Conservation (phyloP, 768 basidiomycete species). For the Hypsizygus marmoreus region DNA sequence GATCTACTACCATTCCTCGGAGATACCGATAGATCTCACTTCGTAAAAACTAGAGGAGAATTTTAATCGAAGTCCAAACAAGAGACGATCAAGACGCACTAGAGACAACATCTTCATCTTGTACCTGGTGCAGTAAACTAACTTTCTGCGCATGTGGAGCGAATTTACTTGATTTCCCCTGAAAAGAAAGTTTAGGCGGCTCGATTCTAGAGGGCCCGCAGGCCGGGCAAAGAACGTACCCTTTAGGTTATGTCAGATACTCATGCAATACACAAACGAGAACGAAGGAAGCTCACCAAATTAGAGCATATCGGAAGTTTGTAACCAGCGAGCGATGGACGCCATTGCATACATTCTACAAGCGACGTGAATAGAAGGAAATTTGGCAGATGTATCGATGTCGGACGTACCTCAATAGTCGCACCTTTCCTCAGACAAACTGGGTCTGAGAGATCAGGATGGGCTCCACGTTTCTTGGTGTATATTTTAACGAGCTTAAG, state of each 20-base stretch:
- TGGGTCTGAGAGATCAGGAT: conserved; percentile 90
- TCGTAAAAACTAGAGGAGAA: conserved; percentile 29
- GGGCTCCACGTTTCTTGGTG: conserved; percentile 95
- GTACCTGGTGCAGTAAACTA: conserved; percentile 78
- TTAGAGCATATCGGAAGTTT: conserved; percentile 93
- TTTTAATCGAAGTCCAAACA: background rate
- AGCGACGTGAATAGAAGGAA: background rate
- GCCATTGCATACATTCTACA: conserved; percentile 84
- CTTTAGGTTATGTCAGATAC: conserved; percentile 4
- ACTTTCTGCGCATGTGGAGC: conserved; percentile 94
- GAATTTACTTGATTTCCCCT: conserved; percentile 96
- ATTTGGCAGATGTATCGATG: conserved; percentile 2
- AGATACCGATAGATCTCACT: conserved; percentile 14
- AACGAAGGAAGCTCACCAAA: conserved; percentile 63
- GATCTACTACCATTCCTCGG: background rate
- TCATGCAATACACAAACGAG: background rate
- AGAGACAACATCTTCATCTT: conserved; percentile 88
- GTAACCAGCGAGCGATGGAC: conserved; percentile 87
- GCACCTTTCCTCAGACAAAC: conserved; percentile 90
- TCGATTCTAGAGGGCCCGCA: background rate
- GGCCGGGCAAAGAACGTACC: conserved; percentile 8
- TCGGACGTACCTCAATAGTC: conserved; percentile 82
- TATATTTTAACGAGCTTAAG: conserved; percentile 88
- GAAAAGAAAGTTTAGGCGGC: conserved; percentile 1
- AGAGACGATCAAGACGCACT: conserved; percentile 50